Conservation (phyloP, 441 rosid genomes). For the Erodium moschatum region DNA sequence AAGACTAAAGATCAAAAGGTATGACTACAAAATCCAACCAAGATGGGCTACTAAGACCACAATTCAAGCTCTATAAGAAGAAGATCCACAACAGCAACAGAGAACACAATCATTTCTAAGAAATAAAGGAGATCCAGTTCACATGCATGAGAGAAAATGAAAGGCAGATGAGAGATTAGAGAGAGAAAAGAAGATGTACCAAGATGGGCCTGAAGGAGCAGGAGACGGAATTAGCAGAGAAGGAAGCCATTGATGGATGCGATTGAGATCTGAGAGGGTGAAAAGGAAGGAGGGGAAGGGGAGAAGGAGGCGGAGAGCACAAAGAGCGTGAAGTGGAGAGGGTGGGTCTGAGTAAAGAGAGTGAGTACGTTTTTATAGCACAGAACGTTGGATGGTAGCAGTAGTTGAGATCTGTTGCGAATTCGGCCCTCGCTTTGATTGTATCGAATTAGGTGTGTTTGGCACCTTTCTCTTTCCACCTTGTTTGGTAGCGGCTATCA, state of each 20-base stretch:
- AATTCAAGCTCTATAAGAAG: neutral
- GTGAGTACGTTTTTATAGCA: neutral
- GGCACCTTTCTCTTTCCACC: neutral
- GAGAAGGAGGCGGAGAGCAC: conserved; percentile 7
- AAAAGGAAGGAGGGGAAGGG: neutral
- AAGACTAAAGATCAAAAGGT: no score
- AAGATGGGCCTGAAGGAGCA: neutral
- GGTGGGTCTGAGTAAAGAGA: neutral
- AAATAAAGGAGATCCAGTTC: neutral
- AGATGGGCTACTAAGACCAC: neutral
- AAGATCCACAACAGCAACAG: neutral
- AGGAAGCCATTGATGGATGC: conserved; percentile 1
- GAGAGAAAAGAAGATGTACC: no score
- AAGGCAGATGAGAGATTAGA: no score
- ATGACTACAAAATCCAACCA: neutral
- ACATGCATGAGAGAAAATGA: no score
- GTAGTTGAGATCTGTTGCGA: no score
- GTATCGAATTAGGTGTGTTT: neutral
- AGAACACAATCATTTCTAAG: no score
- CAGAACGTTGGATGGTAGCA: neutral
- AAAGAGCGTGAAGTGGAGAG: neutral
- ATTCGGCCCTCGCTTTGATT: neutral
- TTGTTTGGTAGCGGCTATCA: neutral
- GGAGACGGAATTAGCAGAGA: neutral
- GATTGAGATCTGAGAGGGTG: neutral